phyloP scores from a whole-genome alignment of 768 basidiomycete genomes.

The Russula ochroleuca region DNA sequence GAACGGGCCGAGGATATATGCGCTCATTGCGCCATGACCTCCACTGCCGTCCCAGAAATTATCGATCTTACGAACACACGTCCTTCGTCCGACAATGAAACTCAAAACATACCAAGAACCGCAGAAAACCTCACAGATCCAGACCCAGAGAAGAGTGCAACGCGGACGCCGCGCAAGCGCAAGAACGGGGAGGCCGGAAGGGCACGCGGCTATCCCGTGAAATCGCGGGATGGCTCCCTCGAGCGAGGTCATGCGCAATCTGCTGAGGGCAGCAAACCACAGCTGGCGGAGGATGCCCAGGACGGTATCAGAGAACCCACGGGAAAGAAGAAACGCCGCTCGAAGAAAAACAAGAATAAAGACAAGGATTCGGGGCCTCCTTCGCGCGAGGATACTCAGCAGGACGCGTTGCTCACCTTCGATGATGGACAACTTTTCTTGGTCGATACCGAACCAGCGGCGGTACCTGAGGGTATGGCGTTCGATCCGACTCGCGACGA shows the following conservation, averaged over 20 bases:
- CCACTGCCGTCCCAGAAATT: constrained; percentile 17
- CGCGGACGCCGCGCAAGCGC: constrained; percentile 8
- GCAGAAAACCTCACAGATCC: neutral
- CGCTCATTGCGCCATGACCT: constrained; percentile 14
- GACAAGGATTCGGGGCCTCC: neutral
- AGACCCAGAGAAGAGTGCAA: neutral
- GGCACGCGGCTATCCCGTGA: neutral
- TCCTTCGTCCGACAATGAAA: constrained; percentile 2
- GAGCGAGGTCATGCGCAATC: constrained; percentile 1
- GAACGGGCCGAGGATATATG: neutral
- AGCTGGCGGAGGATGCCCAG: neutral
- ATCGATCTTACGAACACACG: constrained; percentile 25
- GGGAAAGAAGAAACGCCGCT: constrained; percentile 17
- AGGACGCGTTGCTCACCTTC: neutral
- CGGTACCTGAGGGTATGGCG: constrained; percentile 32
- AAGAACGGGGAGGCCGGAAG: constrained; percentile 12
- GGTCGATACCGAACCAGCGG: constrained; percentile 45
- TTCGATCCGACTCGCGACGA: constrained; percentile 24
- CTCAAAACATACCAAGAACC: neutral
- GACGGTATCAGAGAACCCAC: neutral
- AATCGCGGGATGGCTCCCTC: neutral
- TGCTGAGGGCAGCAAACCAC: neutral
- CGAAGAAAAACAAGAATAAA: constrained; percentile 16
- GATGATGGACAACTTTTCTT: constrained; percentile 39
- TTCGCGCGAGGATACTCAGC: constrained; percentile 5